Base-by-base conservation (phyloP, 495 filamentous ascomycete genomes). In the Xylaria intraflava region DNA sequence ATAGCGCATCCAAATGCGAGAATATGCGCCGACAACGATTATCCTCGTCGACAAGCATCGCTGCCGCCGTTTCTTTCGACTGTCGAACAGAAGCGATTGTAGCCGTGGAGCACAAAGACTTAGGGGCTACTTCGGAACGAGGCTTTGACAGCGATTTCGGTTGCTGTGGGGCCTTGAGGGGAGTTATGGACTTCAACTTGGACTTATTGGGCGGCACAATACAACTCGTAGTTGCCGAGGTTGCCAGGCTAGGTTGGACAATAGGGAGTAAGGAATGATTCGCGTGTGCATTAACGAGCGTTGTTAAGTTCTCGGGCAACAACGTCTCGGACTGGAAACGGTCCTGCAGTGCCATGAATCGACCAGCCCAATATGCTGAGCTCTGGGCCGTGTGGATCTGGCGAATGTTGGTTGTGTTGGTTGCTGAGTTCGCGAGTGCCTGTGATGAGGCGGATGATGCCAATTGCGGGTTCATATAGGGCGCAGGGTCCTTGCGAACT, bases 321-420 rank as follows among this genome's bases (percentile, higher is more conserved):
- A 78, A 67, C 11, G 72, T 63, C 50, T 80, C 74, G 60, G 65
- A 74, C 36, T 73, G 73, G 58, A 79, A 73, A 0, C 67, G 67
- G 64, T 83, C 79, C 27, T 72, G 70, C n/a, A 83, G 63, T 1
- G 78, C 66, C 23, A 71, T 59, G 57, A 81, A 79, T 7, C 82
- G 78, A 12, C 82, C 82, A 0, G 74, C 60, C 82, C 82, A 84
- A 62, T 78, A 83, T 7, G 57, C 22, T 0, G 65, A 54, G 1
- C 63, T 44, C 62, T 69, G 68, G 2, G 69, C 69, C 0, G 49
- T 60, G 14, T 59, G 46, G 5, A 74, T 50, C 3, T 58, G 43
- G 3, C 56, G 58, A 3, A 55, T 56, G 40, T 67, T 53, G 35
- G 17, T 2, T 16, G 17, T 14, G 17, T 49, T 45, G 43, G 38